Base-by-base conservation (phyloP, 1,139 yeast genomes). In the Candida sp. region DNA sequence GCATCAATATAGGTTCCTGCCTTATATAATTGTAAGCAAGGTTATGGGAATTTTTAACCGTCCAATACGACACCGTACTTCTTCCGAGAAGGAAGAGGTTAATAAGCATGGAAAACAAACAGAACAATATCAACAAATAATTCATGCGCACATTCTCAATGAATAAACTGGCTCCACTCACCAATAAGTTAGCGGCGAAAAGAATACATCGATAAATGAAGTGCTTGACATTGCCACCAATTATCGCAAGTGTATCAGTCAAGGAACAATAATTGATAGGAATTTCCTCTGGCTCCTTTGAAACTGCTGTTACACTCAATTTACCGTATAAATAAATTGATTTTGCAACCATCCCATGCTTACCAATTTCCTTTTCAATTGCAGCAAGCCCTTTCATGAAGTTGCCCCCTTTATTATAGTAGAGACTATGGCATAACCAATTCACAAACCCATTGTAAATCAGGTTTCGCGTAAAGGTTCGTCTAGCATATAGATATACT, bases 321-420 rank as follows among this genome's bases (percentile, higher is more conserved):
- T 79, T 80, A 0, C 96, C 96, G 58, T 79, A 87, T 23, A 80
- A 58, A 53, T 82, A 79, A 38, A 87, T 79, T 0, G 96, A 80
- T 39, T 80, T 81, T 1, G 81, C 76, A 5, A 83, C 69, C 55
- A 78, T 78, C 2, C 89, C 91, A 50, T 79, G 82, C 5, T 64
- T 57, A 0, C 90, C 90, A 22, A 83, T 60, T 37, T 62, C 56
- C 21, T 51, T 51, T 3, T 64, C 60, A 3, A 59, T 63, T 4
- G 52, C 51, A 6, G 44, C 43, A 21, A 73, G 46, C 5, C 50
- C 52, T 3, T 45, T 43, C 39, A 68, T 61, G 23, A 73, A 49
- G 11, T 48, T 42, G 2, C 44, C 37, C 21, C 54, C 41, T 36
- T 62, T 61, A 36, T 51, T 51, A 29, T 45, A 36, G 41, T 53